These are phyloP conservation scores for Apiospora rasikravindrae DNA, from an alignment of 2,329 filamentous ascomycete genomes.

Conservation along the genomic window DNA sequence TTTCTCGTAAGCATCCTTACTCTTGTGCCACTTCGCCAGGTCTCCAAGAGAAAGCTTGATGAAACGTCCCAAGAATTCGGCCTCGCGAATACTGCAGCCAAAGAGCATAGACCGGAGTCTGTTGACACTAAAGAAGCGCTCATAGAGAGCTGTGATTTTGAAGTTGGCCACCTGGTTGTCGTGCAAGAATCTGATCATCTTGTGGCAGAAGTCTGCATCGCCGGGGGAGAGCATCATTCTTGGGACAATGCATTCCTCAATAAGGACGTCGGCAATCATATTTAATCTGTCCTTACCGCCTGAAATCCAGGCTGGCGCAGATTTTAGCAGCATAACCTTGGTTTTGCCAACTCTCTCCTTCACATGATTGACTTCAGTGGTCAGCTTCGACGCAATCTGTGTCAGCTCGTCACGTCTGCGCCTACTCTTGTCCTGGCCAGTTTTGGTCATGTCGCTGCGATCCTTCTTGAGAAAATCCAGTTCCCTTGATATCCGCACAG, in stretches of 20 bases:
- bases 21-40: slow-evolving; percentile 82
- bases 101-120: slow-evolving; percentile 84
- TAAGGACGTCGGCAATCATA: slow-evolving; percentile 73
- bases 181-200: slow-evolving; percentile 87
- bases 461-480: slow-evolving; percentile 72
- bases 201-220: slow-evolving; percentile 88
- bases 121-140: slow-evolving; percentile 83
- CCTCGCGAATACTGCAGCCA: slow-evolving; percentile 86
- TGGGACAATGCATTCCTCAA: slow-evolving; percentile 93
- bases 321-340: slow-evolving; percentile 72
- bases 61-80: slow-evolving; percentile 91
- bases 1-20: slow-evolving; percentile 77
- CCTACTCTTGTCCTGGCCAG: slow-evolving; percentile 64
- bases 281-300: slow-evolving; percentile 67
- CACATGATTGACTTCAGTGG: slow-evolving; percentile 75
- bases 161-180: slow-evolving; percentile 84
- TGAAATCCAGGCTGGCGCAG: slow-evolving; percentile 75
- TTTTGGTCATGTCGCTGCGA: slow-evolving; percentile 47
- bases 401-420: slow-evolving; percentile 72
- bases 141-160: slow-evolving; percentile 81
- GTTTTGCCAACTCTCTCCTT: slow-evolving; percentile 70
- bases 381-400: slow-evolving; percentile 70
- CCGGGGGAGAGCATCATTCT: slow-evolving; percentile 81
- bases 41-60: slow-evolving; percentile 82
- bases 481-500: slow-evolving; percentile 69